Base-by-base conservation (phyloP, 2,329 filamentous ascomycete genomes). In the Gaeumannomyces tritici region DNA sequence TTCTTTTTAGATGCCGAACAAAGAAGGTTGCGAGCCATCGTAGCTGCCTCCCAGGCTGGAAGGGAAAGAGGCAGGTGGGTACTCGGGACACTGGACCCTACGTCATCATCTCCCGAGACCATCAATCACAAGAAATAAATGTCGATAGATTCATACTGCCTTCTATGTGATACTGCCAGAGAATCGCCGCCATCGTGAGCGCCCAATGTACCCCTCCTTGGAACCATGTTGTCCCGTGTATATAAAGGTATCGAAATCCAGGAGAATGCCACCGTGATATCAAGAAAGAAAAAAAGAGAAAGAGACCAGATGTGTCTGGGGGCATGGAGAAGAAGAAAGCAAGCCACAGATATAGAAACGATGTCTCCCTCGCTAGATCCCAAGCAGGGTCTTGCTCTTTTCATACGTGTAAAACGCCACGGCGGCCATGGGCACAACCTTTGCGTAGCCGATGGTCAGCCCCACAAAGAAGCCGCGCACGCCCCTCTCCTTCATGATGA, bases 371-470 rank as follows among this genome's bases (percentile, higher is more conserved):
- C 9, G 71, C 70, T 78, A 90, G 70, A 92, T 90, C 55, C 85
- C 86, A 66, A 92, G 76, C 66, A 80, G 76, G 57, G 76, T 81
- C 77, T 88, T 88, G 67, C 82, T 75, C 64, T 85, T 79, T 73
- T 88, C 85, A 69, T 88, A 88, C 21, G 84, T 85, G 70, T 84
- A 88, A 70, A 88, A 88, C 67, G 80, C 81, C 62, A 84, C 80
- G 15, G 95, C 95, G 31, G 78, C 86, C 90, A 99, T 89, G 4
- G 95, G 95, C 65, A 97, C 82, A 61, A 98, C 85, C 78, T 99
- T 99, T 70, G 92, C 84, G 74, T 98, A 99, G 9, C 95, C 95
- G 74, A 99, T 97, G 1, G 89, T 91, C 72, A 99, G 76, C 0
- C 95, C 95, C 13, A 98, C 88, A 74, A 91, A 99, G 77, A 96